Evolutionary conservation across 257 asterid genomes (phyloP).

Genomic region (Primulina eburnea): DNA sequence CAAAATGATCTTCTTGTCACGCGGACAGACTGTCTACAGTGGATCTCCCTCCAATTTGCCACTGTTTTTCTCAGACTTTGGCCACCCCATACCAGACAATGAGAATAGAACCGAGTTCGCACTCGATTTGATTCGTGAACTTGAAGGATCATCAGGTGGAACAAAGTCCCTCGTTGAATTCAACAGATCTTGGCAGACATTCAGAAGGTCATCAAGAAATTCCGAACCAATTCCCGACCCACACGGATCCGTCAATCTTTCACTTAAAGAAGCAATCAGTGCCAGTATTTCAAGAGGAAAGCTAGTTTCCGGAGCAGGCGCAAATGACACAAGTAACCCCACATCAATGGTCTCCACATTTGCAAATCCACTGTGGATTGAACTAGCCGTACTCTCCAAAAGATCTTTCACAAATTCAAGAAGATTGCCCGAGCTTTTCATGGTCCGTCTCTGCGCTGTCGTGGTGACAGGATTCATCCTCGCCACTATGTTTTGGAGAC

Average conservation of each 20-base stretch:
- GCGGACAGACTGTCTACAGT: constrained; percentile 74
- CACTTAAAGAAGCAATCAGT: constrained; percentile 63
- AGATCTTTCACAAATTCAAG: constrained; percentile 56
- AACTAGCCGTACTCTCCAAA: constrained; percentile 46
- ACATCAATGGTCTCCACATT: constrained; percentile 48
- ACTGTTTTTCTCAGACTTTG: constrained; percentile 57
- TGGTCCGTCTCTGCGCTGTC: constrained; percentile 45
- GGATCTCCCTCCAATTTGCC: constrained; percentile 61
- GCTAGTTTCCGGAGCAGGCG: constrained; percentile 55
- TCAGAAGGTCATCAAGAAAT: constrained; percentile 22
- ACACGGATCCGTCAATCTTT: constrained; percentile 24
- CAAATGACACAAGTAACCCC: constrained; percentile 20
- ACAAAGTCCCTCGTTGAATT: constrained; percentile 64
- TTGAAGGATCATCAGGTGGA: constrained; percentile 71
- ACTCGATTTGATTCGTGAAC: constrained; percentile 64
- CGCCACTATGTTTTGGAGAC: constrained; percentile 67
- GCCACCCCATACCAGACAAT: constrained; percentile 67
- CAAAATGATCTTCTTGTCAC: constrained; percentile 60
- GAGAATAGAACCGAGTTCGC: constrained; percentile 75
- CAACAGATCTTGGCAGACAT: constrained; percentile 53
- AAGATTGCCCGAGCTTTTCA: constrained; percentile 71
- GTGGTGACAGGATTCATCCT: constrained; percentile 67
- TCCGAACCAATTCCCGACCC: background rate
- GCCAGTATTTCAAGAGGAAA: constrained; percentile 75
- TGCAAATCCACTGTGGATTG: constrained; percentile 66